These are phyloP conservation scores for Alopecurus myosuroides DNA, from an alignment of 176 grass and related monocot species.

Conservation along the genomic window DNA sequence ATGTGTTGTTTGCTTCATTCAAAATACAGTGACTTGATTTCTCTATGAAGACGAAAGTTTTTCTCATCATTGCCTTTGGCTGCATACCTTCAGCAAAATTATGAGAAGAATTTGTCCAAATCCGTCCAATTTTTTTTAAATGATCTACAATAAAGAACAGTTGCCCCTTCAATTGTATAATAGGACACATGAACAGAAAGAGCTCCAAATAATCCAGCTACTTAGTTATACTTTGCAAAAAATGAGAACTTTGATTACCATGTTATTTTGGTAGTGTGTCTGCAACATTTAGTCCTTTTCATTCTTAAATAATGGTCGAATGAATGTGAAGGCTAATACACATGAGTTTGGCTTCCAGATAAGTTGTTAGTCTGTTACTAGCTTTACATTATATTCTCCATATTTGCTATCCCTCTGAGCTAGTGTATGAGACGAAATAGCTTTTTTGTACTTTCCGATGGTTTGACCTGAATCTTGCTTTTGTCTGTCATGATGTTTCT, in stretches of 20 bases:
- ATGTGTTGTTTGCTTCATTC: not conserved
- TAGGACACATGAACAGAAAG: not conserved
- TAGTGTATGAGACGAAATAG: not conserved
- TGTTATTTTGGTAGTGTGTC: not conserved
- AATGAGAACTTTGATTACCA: not conserved
- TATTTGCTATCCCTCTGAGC: not conserved
- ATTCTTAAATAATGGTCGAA: not conserved
- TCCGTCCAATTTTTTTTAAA: not conserved
- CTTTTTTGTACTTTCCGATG: not conserved
- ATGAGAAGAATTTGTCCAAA: not conserved
- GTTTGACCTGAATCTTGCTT: slow-evolving; percentile 6
- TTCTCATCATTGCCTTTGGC: not conserved
- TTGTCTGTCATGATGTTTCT: not conserved
- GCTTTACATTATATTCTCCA: not conserved
- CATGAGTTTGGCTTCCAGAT: not conserved
- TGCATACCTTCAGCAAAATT: not conserved
- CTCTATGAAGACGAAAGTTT: not conserved
- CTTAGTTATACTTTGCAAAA: not conserved
- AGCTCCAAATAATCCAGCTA: not conserved
- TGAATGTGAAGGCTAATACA: not conserved
- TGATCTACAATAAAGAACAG: not conserved
- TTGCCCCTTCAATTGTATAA: not conserved
- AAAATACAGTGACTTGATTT: not conserved
- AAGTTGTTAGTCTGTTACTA: not conserved
- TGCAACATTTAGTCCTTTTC: not conserved